phyloP scores from a whole-genome alignment of 108 stramenopile species.

The Cylindrotheca closterium region DNA sequence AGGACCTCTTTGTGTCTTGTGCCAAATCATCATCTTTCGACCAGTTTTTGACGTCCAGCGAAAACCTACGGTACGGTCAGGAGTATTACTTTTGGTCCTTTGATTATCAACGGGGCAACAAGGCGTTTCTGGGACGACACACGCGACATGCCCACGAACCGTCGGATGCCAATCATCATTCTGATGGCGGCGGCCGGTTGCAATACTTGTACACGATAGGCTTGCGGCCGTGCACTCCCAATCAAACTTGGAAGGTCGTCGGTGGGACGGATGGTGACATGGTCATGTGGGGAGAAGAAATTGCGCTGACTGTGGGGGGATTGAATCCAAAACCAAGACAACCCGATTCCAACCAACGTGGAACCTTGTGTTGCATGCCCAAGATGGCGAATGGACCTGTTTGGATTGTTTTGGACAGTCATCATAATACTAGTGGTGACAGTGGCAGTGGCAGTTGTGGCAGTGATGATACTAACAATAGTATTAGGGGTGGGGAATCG shows the following conservation, averaged over 20 bases:
- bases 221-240: constrained; percentile 14
- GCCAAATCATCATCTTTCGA: not conserved
- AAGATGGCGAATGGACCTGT: not conserved
- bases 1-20: not conserved
- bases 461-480: not conserved
- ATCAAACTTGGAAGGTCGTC: constrained; percentile 20
- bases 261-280: constrained; percentile 4
- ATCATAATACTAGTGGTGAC: not conserved
- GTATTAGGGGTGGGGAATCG: not conserved
- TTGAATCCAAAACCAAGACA: constrained; percentile 10
- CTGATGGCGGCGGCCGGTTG: not conserved
- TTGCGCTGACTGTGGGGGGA: constrained; percentile 14
- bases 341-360: constrained; percentile 7
- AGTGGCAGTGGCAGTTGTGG: not conserved
- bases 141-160: constrained; percentile 18
- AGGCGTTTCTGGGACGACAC: constrained; percentile 19
- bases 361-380: constrained; percentile 13
- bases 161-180: not conserved
- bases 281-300: constrained; percentile 21
- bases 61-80: constrained; percentile 5
- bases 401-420: not conserved
- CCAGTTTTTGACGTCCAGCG: not conserved
- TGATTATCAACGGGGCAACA: constrained; percentile 11
- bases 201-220: constrained; percentile 11
- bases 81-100: constrained; percentile 20